phyloP scores from a whole-genome alignment of 306 rosid genomes.

The Citrullus colocynthis region DNA sequence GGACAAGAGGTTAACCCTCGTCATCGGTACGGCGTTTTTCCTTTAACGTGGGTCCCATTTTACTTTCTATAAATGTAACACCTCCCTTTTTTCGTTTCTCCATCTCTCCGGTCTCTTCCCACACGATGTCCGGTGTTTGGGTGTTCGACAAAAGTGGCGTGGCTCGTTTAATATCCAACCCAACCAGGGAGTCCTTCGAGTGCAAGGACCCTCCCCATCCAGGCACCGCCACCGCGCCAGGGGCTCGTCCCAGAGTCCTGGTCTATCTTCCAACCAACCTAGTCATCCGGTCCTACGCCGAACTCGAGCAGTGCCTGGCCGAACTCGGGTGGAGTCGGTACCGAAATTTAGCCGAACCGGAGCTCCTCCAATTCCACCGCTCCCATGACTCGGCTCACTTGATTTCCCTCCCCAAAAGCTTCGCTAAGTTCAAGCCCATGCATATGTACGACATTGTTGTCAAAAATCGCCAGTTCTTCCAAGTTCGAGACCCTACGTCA shows the following conservation, averaged over 20 bases:
- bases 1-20: neutral
- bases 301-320: conserved; percentile 55
- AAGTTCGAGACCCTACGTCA: conserved; percentile 45
- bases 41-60: neutral
- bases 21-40: neutral
- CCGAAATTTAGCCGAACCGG: conserved; percentile 15
- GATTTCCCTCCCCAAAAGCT: conserved; percentile 47
- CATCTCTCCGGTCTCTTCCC: neutral
- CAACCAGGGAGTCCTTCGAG: conserved; percentile 78
- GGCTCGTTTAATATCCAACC: conserved; percentile 51
- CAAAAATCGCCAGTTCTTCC: conserved; percentile 53
- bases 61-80: neutral
- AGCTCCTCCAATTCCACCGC: conserved; percentile 71
- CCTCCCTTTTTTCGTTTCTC: neutral
- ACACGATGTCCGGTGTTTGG: conserved; percentile 82
- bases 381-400: conserved; percentile 48
- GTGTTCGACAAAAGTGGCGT: conserved; percentile 85
- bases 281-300: conserved; percentile 40
- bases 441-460: conserved; percentile 77
- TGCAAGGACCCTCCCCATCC: conserved; percentile 29
- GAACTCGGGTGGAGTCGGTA: conserved; percentile 80
- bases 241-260: conserved; percentile 60
- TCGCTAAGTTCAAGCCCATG: conserved; percentile 34
- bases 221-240: conserved; percentile 72
- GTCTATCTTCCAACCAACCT: conserved; percentile 59